These are phyloP conservation scores for Amanita fuliginea DNA, from an alignment of 768 basidiomycete genomes.

Conservation along the genomic window DNA sequence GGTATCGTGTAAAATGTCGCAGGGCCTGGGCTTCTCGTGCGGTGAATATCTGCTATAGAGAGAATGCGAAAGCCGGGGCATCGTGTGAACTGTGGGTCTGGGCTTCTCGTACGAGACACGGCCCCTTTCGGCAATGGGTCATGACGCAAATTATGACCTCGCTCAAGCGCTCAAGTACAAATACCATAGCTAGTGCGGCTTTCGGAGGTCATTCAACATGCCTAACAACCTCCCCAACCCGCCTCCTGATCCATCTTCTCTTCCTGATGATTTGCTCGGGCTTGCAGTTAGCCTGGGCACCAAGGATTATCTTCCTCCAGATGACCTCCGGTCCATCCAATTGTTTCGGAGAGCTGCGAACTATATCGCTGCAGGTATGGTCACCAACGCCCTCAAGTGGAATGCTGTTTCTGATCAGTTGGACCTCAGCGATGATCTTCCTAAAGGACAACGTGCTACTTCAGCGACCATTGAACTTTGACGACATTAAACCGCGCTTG, in stretches of 20 bases:
- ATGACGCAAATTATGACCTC: not conserved
- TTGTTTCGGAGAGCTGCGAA: slow-evolving; percentile 52
- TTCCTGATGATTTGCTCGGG: slow-evolving; percentile 47
- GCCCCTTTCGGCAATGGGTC: not conserved
- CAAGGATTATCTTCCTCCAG: slow-evolving; percentile 31
- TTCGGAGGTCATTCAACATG: slow-evolving; percentile 23
- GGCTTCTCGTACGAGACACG: not conserved
- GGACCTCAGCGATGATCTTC: slow-evolving; percentile 67
- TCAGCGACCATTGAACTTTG: slow-evolving; percentile 41
- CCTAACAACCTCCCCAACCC: slow-evolving; percentile 35
- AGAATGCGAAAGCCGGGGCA: slow-evolving; percentile 19
- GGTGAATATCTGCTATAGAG: slow-evolving; percentile 15
- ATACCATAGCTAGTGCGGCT: not conserved
- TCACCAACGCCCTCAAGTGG: not conserved
- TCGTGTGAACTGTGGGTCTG: no score
- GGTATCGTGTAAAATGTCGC: no score
- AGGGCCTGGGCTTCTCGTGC: not conserved
- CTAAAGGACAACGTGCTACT: slow-evolving; percentile 63
- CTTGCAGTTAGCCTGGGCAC: slow-evolving; percentile 36
- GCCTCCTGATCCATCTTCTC: slow-evolving; percentile 54
- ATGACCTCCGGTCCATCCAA: slow-evolving; percentile 41
- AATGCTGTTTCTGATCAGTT: not conserved
- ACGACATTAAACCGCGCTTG: slow-evolving; percentile 73
- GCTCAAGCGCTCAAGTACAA: not conserved
- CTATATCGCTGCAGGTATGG: slow-evolving; percentile 58